Evolutionary conservation across 2,329 filamentous ascomycete genomes (phyloP).

Genomic region (Fusarium redolens): DNA sequence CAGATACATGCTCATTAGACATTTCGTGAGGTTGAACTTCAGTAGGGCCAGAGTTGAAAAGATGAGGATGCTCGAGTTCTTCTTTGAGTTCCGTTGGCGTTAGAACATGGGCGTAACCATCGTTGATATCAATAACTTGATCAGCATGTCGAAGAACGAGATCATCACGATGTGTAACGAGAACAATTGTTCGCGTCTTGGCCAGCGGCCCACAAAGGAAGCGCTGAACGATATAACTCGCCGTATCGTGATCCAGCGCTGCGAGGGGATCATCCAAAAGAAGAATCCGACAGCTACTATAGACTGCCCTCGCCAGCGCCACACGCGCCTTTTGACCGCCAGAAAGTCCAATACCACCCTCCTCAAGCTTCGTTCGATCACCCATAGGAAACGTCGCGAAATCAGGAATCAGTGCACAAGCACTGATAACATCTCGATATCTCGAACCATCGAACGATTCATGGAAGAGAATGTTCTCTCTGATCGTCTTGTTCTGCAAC

Average conservation of each 20-base stretch:
- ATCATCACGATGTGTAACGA: slow-evolving; percentile 84
- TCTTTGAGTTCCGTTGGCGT: slow-evolving; percentile 58
- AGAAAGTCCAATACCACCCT: slow-evolving; percentile 71
- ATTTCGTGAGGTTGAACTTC: slow-evolving; percentile 37
- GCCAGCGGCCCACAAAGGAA: slow-evolving; percentile 69
- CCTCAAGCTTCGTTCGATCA: slow-evolving; percentile 69
- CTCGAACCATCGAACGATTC: slow-evolving; percentile 62
- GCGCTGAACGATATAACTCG: slow-evolving; percentile 70
- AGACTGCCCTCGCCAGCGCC: slow-evolving; percentile 71
- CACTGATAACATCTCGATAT: slow-evolving; percentile 70
- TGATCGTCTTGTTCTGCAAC: slow-evolving; percentile 74
- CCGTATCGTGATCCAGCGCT: slow-evolving; percentile 71
- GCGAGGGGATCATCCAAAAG: slow-evolving; percentile 73
- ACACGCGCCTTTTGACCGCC: slow-evolving; percentile 73
- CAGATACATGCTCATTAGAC: slow-evolving; percentile 49
- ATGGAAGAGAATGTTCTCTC: slow-evolving; percentile 74
- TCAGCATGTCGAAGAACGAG: slow-evolving; percentile 78
- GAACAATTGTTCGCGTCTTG: slow-evolving; percentile 75
- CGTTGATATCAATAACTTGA: slow-evolving; percentile 76
- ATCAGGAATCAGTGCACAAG: slow-evolving; percentile 68
- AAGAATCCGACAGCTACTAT: slow-evolving; percentile 67
- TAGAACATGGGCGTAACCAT: slow-evolving; percentile 66
- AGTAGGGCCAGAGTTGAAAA: slow-evolving; percentile 35
- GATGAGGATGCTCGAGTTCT: slow-evolving; percentile 53
- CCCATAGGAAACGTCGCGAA: slow-evolving; percentile 66